phyloP scores from a whole-genome alignment of 2,329 filamentous ascomycete species.

The Phialophora expanda region DNA sequence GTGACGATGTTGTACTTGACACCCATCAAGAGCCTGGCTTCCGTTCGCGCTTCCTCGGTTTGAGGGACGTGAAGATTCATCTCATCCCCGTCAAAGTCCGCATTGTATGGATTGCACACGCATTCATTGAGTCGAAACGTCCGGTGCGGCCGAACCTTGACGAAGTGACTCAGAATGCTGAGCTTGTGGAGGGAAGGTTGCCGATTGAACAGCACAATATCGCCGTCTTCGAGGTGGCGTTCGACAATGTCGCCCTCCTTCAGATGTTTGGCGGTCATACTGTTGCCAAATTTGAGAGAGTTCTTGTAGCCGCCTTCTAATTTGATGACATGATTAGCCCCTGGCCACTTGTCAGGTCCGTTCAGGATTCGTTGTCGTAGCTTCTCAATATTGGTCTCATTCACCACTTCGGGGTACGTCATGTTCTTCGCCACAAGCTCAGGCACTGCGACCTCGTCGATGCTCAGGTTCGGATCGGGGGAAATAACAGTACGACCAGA shows the following conservation, averaged over 20 bases:
- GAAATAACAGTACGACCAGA: slow-evolving; percentile 97
- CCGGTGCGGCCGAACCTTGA: slow-evolving; percentile 90
- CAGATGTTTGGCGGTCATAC: slow-evolving; percentile 73
- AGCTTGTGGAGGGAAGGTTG: slow-evolving; percentile 98
- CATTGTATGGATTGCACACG: slow-evolving; percentile 97
- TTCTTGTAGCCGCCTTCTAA: slow-evolving; percentile 73
- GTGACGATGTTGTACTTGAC: slow-evolving; percentile 96
- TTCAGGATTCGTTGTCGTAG: slow-evolving; percentile 74
- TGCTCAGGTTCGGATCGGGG: slow-evolving; percentile 89
- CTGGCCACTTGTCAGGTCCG: slow-evolving; percentile 80
- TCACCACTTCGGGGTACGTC: slow-evolving; percentile 90
- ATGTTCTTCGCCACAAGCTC: slow-evolving; percentile 92
- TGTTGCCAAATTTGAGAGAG: slow-evolving; percentile 75
- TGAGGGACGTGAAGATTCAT: slow-evolving; percentile 99
- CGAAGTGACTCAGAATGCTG: slow-evolving; percentile 95
- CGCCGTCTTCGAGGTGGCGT: slow-evolving; percentile 90
- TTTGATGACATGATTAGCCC: slow-evolving; percentile 81
- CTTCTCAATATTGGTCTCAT: slow-evolving; percentile 83
- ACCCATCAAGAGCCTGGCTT: slow-evolving; percentile 96
- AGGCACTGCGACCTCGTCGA: slow-evolving; percentile 93
- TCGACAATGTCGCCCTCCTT: slow-evolving; percentile 87
- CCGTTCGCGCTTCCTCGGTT: slow-evolving; percentile 92
- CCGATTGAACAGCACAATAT: slow-evolving; percentile 96
- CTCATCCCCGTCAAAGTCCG: slow-evolving; percentile 98
- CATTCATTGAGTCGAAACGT: slow-evolving; percentile 98